Percentiles rank a stretch among this genome's conserved stretches.
These are phyloP conservation scores for Persicaria maculosa DNA, from an alignment of 148 eudicot species.

Conservation along the genomic window DNA sequence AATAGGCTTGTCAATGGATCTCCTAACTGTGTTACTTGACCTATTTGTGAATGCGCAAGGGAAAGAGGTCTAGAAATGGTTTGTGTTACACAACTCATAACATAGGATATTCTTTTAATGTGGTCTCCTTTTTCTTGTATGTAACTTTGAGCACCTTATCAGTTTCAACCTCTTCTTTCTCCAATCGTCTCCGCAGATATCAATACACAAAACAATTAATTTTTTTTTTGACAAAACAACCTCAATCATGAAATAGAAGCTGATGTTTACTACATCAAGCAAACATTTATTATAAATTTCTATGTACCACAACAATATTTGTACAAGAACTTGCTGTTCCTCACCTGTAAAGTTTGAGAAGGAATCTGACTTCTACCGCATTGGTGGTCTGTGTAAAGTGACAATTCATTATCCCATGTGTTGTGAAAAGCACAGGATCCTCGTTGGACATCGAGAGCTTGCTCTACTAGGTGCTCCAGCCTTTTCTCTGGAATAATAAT, in stretches of 20 bases:
- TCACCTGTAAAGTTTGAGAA: slow-evolving; percentile 66
- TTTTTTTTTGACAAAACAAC: not conserved
- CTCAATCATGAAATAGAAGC: not conserved
- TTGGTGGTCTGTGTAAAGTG: slow-evolving; percentile 65
- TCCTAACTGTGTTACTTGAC: not conserved
- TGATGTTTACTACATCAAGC: not conserved
- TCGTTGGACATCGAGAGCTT: slow-evolving; percentile 65
- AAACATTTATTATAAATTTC: not conserved
- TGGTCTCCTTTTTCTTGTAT: not conserved
- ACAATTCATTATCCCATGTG: slow-evolving; percentile 51
- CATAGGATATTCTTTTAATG: not conserved
- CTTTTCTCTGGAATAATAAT: slow-evolving; percentile 62
- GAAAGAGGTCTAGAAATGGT: not conserved
- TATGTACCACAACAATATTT: not conserved
- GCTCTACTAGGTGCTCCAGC: slow-evolving; percentile 70
- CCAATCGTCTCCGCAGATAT: not conserved
- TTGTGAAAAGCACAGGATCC: slow-evolving; percentile 64
- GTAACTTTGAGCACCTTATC: not conserved
- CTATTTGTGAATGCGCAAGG: not conserved
- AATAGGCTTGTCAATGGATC: not conserved
- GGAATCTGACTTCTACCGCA: slow-evolving; percentile 84
- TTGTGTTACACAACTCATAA: not conserved
- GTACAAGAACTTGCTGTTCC: slow-evolving; percentile 2
- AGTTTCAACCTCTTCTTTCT: slow-evolving; percentile 7
- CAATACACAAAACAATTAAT: not conserved